Evolutionary conservation across 2,329 filamentous ascomycete species (phyloP), one percentile per base, ranked within the genome.

Genomic region (Coniella vitis): DNA sequence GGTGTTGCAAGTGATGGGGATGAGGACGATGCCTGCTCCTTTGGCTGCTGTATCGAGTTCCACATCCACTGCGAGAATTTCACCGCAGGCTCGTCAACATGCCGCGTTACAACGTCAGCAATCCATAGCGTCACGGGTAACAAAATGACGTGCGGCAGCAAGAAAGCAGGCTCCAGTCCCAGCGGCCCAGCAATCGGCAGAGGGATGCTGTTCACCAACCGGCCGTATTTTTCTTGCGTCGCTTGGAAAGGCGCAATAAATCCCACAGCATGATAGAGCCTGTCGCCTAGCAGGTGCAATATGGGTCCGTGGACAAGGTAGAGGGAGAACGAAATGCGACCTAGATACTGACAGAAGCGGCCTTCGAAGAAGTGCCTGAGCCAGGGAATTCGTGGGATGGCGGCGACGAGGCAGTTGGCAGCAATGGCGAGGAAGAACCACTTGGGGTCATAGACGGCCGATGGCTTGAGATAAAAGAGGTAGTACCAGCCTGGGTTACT

Each of bases 381-480:
- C 72, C 72, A 76, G 4, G 64, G 57, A n/a, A 86, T 71, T n/a
- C 75, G 76, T 7, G 76, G 75, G 3, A 79, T 66, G 0, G 74
- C 70, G 1, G 74, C 67, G 0, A 87, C 73, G 0, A 83, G 60
- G 46, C 81, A 70, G 21, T 70, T 66, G 1, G 81, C 72, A 1
- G 79, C 81, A 67, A 73, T 79, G 60, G 81, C 81, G 2, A 85
- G 70, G 59, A 73, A 85, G 63, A 84, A 84, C 80, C 80, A 85
- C 61, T 84, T 85, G 58, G 72, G 74, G 59, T 84, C 79, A 55
- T 71, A 83, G 14, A 83, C 76, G 1, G 81, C 81, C 58, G 84
- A 79, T 0, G 82, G 80, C 52, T 83, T 84, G 48, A 86, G 66
- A 51, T 70, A 72, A 0, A 79, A 79, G 12, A 83, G 64, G 54